phyloP scores from a whole-genome alignment of 352 stramenopile genomes.

The Phytophthora cryptogea region DNA sequence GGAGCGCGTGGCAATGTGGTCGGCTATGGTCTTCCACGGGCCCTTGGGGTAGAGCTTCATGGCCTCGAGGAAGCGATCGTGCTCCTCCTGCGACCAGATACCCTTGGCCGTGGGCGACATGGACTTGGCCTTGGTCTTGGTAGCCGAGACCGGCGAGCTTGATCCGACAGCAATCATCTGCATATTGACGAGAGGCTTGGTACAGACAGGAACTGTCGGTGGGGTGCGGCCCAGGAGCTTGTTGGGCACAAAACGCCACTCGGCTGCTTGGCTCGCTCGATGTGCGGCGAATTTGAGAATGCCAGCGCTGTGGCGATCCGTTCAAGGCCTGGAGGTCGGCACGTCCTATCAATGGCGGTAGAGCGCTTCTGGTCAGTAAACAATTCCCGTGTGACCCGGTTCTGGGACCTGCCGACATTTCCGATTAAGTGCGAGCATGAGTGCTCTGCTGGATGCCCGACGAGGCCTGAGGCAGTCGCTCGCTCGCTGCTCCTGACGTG shows the following conservation, averaged over 20 bases:
- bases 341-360: constrained; percentile 27
- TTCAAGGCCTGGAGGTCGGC: constrained; percentile 23
- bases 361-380: constrained; percentile 33
- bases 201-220: constrained; percentile 2
- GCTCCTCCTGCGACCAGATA: constrained; percentile 71
- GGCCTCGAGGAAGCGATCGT: constrained; percentile 71
- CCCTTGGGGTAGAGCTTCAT: constrained; percentile 74
- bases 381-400: constrained; percentile 10
- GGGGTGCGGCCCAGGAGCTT: not conserved
- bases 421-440: constrained; percentile 10
- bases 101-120: constrained; percentile 47
- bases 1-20: constrained; percentile 46
- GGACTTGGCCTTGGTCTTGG: constrained; percentile 21
- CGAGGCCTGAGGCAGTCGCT: no score
- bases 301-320: constrained; percentile 23
- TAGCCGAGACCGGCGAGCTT: constrained; percentile 26
- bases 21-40: constrained; percentile 74
- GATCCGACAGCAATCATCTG: constrained; percentile 32
- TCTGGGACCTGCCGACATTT: constrained; percentile 29
- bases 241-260: not conserved
- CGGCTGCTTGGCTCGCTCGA: constrained; percentile 13
- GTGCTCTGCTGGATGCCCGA: no score
- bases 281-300: constrained; percentile 36
- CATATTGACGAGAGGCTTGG: constrained; percentile 13
- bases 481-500: no score